Base-by-base conservation (phyloP, 257 asterid genomes). In the Solanum corneliomulleri region DNA sequence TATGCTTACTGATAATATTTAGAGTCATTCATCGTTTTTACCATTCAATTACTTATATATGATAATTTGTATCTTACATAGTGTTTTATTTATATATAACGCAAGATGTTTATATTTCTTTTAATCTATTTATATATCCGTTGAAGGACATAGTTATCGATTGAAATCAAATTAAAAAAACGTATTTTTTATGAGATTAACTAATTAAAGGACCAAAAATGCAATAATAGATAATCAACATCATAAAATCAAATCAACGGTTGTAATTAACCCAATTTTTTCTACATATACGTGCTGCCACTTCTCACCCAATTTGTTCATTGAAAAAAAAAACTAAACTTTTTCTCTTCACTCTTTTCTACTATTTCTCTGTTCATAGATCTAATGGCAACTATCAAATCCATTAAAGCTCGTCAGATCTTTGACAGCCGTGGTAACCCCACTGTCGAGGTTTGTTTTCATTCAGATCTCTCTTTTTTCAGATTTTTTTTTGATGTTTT, bases 361-460 rank as follows among this genome's bases (percentile, higher is more conserved):
- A 1, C 87, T n/a, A 42, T 76, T 56, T 68, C 23, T 52, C 29
- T 72, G 9, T 66, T 72, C 44, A 87, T 49, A 85, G 85, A 85
- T 90, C 92, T 27, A 71, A 94, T 94, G 96, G 94, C 97, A 10
- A 90, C 97, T 23, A 95, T 95, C 92, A 45, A 88, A 86, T 86
- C 83, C 87, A 90, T 95, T 37, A 91, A 93, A 87, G 97, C 98
- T 86, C 96, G 98, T 56, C 98, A 95, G 94, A 94, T 95, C 92
- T 95, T 95, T 90, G 98, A 95, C 93, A 95, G 98, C 89, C 95
- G 98, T 86, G 98, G 98, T 18, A 95, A 95, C 85, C 98, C 98
- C 4, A 95, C 98, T 4, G 97, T 95, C 75, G 98, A 95, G 98
- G 98, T 95, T 82, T 18, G 93, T 86, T 27, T 77, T 88, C 84